Conservation (phyloP, 345 rosid genomes). For the Trapa bicornis region DNA sequence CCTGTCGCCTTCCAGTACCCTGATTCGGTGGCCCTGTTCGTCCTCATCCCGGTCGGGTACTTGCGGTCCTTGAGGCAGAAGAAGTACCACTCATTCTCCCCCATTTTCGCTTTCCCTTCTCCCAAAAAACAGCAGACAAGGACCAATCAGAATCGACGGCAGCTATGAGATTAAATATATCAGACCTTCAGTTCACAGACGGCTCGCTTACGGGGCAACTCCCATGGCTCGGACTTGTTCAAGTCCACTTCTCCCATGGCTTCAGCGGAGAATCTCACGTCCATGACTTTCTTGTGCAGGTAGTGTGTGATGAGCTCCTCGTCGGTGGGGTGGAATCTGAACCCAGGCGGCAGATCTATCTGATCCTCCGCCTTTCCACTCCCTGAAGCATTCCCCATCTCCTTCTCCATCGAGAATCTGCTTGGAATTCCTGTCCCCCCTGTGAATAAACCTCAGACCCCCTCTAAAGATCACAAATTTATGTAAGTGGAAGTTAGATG, state of each 20-base stretch:
- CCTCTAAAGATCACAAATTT: background rate
- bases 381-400: too few species aligned
- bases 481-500: background rate
- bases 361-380: conserved; percentile 43
- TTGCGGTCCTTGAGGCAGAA: conserved; percentile 85
- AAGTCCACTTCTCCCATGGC: conserved; percentile 91
- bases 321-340: conserved; percentile 87
- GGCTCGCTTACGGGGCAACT: conserved; percentile 56
- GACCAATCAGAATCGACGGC: background rate
- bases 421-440: background rate
- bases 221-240: conserved; percentile 99
- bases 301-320: conserved; percentile 91
- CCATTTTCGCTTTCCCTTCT: conserved; percentile 94
- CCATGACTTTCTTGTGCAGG: conserved; percentile 54
- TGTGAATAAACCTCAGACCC: background rate
- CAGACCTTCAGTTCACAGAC: too few species aligned
- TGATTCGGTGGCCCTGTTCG: conserved; percentile 58
- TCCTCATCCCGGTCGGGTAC: conserved; percentile 80
- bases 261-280: conserved; percentile 39
- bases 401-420: background rate
- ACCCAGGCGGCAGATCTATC: conserved; percentile 87
- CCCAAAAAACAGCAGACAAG: conserved; percentile 16
- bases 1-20: conserved; percentile 47
- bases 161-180: too few species aligned
- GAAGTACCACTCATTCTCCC: conserved; percentile 93